Percentiles rank a stretch among this genome's conserved stretches.
Evolutionary conservation across 305 asterid species (phyloP).

Genomic region (Solanum hybrid): DNA sequence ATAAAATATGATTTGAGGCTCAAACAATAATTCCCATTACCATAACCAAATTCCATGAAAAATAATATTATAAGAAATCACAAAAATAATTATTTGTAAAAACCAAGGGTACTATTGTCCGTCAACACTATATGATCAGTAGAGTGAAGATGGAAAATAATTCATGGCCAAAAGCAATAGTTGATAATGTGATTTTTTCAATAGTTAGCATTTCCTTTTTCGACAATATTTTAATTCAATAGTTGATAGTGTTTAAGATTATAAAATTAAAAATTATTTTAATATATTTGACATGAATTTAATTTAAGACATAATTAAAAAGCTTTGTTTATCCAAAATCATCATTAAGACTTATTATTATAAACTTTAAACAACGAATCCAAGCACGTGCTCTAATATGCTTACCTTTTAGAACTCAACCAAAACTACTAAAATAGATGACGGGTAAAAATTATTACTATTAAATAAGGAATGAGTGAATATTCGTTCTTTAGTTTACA

Average conservation of each 20-base stretch:
- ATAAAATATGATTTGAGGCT: too few relatives aligned
- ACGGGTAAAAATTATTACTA: background rate
- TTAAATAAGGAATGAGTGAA: too few relatives aligned
- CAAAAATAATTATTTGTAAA: background rate
- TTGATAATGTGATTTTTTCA: background rate
- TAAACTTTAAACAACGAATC: too few relatives aligned
- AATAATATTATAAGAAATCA: background rate
- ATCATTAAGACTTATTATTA: too few relatives aligned
- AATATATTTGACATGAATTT: background rate
- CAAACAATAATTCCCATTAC: too few relatives aligned
- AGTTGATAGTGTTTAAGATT: too few relatives aligned
- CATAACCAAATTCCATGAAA: background rate
- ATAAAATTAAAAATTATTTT: too few relatives aligned
- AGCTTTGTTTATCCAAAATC: too few relatives aligned
- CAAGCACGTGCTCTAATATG: too few relatives aligned
- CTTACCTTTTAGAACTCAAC: background rate
- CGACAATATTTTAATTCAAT: too few relatives aligned
- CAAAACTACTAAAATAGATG: background rate
- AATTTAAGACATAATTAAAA: background rate
- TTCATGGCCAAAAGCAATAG: background rate
- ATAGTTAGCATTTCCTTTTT: background rate
- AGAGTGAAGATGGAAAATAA: background rate
- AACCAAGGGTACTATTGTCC: background rate
- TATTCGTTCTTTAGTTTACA: too few relatives aligned
- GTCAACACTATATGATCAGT: background rate